Base-by-base conservation (phyloP, 148 eudicot species). In the Rhododendron molle region DNA sequence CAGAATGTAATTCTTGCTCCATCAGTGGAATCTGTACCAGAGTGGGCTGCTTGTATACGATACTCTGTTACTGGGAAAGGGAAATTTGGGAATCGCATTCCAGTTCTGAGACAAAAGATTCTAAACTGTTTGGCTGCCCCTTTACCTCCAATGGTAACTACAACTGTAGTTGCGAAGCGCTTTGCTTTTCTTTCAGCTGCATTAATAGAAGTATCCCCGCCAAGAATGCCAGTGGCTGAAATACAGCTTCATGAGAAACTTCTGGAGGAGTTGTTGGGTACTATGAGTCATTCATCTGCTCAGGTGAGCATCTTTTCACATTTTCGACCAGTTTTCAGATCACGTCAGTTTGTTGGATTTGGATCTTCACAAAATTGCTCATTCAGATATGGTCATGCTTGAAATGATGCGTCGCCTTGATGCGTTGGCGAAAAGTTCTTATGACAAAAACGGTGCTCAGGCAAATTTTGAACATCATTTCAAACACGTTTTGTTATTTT, bases 1-100 rank as follows among this genome's bases (percentile, higher is more conserved):
- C 94, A 93, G 89, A 93, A 90, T 86, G 89, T 95, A 82, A 93
- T 94, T 85, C 90, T 93, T 92, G 91, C 98, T 88, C 95, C 98
- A 26, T 92, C 96, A 44, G 98, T 97, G 86, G 99, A 97, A 88
- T 97, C 99, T 80, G 89, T 95, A 80, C 99, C 99, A 40, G 99
- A 97, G 85, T 97, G 99, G 99, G 91, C 93, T 52, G 96, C 98
- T 85, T 94, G 99, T 88, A 90, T 97, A 74, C 94, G 99, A 76
- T 97, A 93, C 90, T 94, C 98, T 56, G 99, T 95, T 80, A 95
- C 99, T 30, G 99, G 99, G 84, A 97, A 95, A 90, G 99, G 99
- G 83, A 95, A 93, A 86, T 87, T 87, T 85, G 99, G 99, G 90
- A 89, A 90, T 81, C 90, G 90, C 56, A 92, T 89, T 85, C 99